A percentile compares a stretch with the other conserved stretches of the same genome.
Conservation (phyloP, 306 rosid species). For the Begonia peltatifolia region DNA sequence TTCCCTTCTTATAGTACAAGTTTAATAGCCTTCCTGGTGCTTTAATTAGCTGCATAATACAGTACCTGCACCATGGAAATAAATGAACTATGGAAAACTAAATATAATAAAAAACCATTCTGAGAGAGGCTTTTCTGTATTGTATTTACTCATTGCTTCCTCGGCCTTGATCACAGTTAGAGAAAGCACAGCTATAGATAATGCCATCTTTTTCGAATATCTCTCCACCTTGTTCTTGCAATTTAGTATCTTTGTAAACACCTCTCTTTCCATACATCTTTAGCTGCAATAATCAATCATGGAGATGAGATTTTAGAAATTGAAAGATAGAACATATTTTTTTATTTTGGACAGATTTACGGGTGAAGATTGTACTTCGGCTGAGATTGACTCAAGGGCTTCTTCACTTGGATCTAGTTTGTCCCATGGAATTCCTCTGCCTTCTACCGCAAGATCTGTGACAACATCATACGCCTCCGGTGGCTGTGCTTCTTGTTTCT, state of each 20-base stretch:
- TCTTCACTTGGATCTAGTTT: conserved; percentile 69
- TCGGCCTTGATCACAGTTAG: conserved; percentile 54
- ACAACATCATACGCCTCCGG: conserved; percentile 63
- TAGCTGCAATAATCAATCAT: conserved; percentile 32
- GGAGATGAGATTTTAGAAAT: too few relatives aligned
- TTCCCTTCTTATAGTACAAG: conserved; percentile 61
- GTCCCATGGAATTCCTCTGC: conserved; percentile 74
- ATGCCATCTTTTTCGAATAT: conserved; percentile 57
- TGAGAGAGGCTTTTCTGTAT: background rate
- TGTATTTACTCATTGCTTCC: conserved; percentile 54
- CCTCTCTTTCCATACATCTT: conserved; percentile 79
- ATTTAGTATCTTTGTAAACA: conserved; percentile 50
- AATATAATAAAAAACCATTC: background rate
- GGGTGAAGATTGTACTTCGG: conserved; percentile 31
- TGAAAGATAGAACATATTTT: too few relatives aligned
- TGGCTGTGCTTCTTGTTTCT: conserved; percentile 74
- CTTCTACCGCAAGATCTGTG: conserved; percentile 52
- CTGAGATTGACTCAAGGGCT: conserved; percentile 55
- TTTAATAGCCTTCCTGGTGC: conserved; percentile 42
- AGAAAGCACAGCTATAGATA: conserved; percentile 70
- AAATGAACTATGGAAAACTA: background rate
- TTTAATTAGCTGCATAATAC: conserved; percentile 51
- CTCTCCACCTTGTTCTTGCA: conserved; percentile 56
- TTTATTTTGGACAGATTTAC: background rate
- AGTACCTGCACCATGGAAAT: conserved; percentile 40